Evolutionary conservation across 306 rosid species (phyloP), one percentile per base, ranked within the genome.

Genomic region (Dryas octopetala): DNA sequence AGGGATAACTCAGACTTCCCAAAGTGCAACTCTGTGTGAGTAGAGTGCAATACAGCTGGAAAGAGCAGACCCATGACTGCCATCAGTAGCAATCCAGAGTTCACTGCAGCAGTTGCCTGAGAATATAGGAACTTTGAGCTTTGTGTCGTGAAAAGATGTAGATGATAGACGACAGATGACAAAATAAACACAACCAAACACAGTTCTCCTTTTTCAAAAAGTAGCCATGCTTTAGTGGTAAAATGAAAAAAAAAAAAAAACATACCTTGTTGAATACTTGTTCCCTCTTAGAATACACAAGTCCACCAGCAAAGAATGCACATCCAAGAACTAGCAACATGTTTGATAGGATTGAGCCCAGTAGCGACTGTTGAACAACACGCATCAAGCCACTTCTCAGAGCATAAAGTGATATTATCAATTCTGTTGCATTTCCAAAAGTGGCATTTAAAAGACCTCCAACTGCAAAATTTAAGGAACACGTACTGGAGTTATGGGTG

Each of bases 371-470:
- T 81, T 91, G 95, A 76, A 91, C 97, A 66, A 93, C 89, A 1
- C 87, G 89, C 13, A 76, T 79, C 93, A 90, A 80, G 80, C 93
- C 90, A 50, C 85, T 83, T 80, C 74, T 79, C 70, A 93, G 66
- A 49, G 97, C 98, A 61, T 89, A 88, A 66, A 93, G 77, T 66
- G 96, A 86, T 68, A 93, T 91, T 65, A 93, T 93, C 80, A 93
- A 66, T 84, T 93, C 98, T 60, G 96, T 91, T 55, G 98, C 98
- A 80, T 91, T 93, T 74, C 98, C 97, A 84, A 93, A 90, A 62
- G 97, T 91, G 58, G 96, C 98, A 73, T 88, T 93, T 51, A 93
- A 65, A 82, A 93, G 98, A 62, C 98, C 93, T 65, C 97, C 91
- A 80, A 88, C 98, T 93, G 88, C 88, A 83, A 51, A 49, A 43